phyloP scores from a whole-genome alignment of 495 filamentous ascomycete genomes.

The Neurospora cerealis region DNA sequence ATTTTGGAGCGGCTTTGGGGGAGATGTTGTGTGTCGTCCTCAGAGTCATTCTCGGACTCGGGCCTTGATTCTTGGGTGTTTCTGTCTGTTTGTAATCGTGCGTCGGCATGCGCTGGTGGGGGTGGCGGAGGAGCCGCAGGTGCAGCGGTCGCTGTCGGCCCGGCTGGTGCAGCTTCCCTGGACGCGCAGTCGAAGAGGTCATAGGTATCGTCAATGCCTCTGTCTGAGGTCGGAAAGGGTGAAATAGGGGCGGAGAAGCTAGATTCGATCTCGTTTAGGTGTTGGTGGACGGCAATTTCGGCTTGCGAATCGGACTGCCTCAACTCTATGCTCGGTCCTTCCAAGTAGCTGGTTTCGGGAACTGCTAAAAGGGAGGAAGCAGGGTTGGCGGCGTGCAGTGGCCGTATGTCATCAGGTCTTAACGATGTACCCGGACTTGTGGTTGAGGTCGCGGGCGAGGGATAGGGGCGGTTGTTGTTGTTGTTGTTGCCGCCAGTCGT shows the following conservation, averaged over 20 bases:
- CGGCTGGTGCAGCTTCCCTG: slow-evolving; percentile 16
- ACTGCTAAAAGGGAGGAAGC: slow-evolving; percentile 1
- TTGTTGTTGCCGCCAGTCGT: not conserved
- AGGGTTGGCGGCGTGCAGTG: slow-evolving; percentile 8
- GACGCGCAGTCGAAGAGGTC: slow-evolving; percentile 42
- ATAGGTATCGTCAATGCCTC: slow-evolving; percentile 53
- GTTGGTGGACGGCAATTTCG: slow-evolving; percentile 38
- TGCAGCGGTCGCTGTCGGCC: slow-evolving; percentile 1
- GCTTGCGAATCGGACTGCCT: slow-evolving; percentile 32
- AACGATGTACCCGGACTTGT: slow-evolving; percentile 4
- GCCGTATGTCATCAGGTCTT: slow-evolving; percentile 19
- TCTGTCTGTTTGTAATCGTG: not conserved
- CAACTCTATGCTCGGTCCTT: slow-evolving; percentile 30
- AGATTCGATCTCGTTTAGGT: slow-evolving; percentile 79
- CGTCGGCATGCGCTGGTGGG: slow-evolving; percentile 2
- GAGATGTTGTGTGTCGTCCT: not conserved
- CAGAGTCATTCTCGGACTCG: not conserved
- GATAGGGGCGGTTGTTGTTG: slow-evolving; percentile 8
- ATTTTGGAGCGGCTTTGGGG: not conserved
- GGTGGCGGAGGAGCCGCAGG: not conserved
- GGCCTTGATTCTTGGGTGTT: not conserved
- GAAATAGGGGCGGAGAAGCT: slow-evolving; percentile 60
- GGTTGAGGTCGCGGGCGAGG: not conserved
- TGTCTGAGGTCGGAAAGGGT: slow-evolving; percentile 31
- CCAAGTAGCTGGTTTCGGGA: slow-evolving; percentile 33